phyloP scores from a whole-genome alignment of 176 grass and related monocot genomes.

The Avena atlantica region DNA sequence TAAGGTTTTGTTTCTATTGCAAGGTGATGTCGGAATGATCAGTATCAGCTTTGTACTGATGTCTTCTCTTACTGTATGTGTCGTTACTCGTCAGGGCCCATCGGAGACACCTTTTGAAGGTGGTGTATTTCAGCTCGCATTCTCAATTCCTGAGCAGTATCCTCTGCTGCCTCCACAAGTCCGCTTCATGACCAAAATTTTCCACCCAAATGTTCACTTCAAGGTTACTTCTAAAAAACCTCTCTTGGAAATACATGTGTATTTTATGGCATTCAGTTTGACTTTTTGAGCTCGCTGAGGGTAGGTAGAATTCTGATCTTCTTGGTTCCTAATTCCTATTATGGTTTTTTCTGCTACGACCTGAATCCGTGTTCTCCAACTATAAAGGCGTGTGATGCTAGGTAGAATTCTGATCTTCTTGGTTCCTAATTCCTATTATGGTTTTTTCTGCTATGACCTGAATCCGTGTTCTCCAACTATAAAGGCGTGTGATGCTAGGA shows the following conservation, averaged over 20 bases:
- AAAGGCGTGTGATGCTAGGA: background rate
- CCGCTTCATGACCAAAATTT: conserved; percentile 94
- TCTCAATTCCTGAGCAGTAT: conserved; percentile 92
- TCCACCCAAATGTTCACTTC: conserved; percentile 98
- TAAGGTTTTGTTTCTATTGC: conserved; percentile 47
- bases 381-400: background rate
- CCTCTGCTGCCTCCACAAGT: conserved; percentile 97
- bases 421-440: background rate
- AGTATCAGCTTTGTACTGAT: conserved; percentile 14
- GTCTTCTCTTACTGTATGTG: conserved; percentile 18
- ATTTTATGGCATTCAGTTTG: background rate
- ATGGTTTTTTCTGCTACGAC: background rate
- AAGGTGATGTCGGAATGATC: background rate
- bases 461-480: background rate
- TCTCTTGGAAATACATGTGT: background rate
- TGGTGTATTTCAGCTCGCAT: conserved; percentile 85
- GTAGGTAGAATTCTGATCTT: background rate
- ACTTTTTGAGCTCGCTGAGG: background rate
- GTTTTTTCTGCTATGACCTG: background rate
- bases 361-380: background rate
- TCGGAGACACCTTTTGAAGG: conserved; percentile 95
- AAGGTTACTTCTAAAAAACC: conserved; percentile 62
- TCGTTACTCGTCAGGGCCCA: conserved; percentile 58
- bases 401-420: background rate
- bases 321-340: background rate